Evolutionary conservation across 768 basidiomycete genomes (phyloP).

Genomic region (Boletus reticulatus): DNA sequence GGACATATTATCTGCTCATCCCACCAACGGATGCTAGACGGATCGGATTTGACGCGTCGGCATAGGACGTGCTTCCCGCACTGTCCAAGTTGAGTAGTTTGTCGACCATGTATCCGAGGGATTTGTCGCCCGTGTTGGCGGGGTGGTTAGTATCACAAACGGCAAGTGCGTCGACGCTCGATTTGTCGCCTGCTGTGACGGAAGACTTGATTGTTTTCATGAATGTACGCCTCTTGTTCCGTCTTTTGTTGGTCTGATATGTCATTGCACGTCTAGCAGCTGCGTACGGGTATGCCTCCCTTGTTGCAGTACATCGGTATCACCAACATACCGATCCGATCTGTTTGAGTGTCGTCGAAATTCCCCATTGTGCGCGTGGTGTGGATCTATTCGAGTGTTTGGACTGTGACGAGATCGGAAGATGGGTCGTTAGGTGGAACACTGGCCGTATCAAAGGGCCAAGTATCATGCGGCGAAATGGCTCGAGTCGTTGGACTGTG

Average conservation of each 20-base stretch:
- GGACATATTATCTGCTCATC: conserved; percentile 51
- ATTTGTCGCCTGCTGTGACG: conserved; percentile 32
- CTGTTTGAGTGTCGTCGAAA: conserved; percentile 15
- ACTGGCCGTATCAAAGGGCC: too few relatives aligned
- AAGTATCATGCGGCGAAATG: too few relatives aligned
- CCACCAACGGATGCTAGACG: conserved; percentile 43
- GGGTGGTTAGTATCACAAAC: conserved; percentile 64
- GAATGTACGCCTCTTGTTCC: conserved; percentile 29
- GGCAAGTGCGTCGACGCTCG: conserved; percentile 47
- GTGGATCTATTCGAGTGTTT: too few relatives aligned
- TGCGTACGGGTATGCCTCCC: conserved; percentile 56
- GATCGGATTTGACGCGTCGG: conserved; percentile 65
- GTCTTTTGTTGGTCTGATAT: background rate
- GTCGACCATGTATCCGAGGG: conserved; percentile 60
- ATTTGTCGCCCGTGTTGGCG: conserved; percentile 60
- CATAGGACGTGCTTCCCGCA: conserved; percentile 69
- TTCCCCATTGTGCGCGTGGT: too few relatives aligned
- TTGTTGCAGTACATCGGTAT: conserved; percentile 54
- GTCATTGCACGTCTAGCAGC: conserved; percentile 41
- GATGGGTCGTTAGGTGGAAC: too few relatives aligned
- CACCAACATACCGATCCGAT: conserved; percentile 44
- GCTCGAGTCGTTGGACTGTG: too few relatives aligned
- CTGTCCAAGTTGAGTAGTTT: conserved; percentile 51
- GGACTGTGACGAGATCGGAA: too few relatives aligned
- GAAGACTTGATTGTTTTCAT: conserved; percentile 44